These are phyloP conservation scores for Geotrichum citri-aurantii DNA, from an alignment of 1,139 yeast genomes.

Conservation along the genomic window DNA sequence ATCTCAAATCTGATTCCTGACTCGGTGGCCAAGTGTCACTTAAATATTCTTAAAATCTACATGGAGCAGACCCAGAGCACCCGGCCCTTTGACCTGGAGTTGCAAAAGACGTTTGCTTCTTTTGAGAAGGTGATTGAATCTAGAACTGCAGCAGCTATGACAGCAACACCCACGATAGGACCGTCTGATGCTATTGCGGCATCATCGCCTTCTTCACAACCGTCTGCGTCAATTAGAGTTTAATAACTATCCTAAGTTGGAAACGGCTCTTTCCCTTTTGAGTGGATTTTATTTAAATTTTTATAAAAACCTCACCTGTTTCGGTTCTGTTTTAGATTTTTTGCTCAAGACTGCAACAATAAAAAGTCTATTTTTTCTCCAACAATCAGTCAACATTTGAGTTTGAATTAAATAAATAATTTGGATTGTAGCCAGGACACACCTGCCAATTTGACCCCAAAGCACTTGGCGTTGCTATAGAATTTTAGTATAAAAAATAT, in stretches of 20 bases:
- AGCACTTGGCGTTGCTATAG: too few relatives aligned
- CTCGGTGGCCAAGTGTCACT: constrained; percentile 5
- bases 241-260: background rate
- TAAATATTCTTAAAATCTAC: constrained; percentile 1
- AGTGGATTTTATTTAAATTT: background rate
- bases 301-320: too few relatives aligned
- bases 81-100: background rate
- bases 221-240: background rate
- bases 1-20: background rate
- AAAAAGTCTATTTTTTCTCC: too few relatives aligned
- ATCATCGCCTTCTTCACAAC: background rate
- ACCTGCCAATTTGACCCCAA: too few relatives aligned
- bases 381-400: too few relatives aligned
- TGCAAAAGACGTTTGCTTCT: background rate
- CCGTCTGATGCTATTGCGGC: too few relatives aligned
- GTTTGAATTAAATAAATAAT: too few relatives aligned
- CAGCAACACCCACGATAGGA: background rate
- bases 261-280: background rate
- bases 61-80: background rate
- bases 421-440: too few relatives aligned
- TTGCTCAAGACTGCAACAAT: too few relatives aligned
- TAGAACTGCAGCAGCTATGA: background rate
- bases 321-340: too few relatives aligned
- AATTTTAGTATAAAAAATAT: too few relatives aligned
- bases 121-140: constrained; percentile 4